phyloP scores from a whole-genome alignment of 345 rosid genomes.

The Orychophragmus violaceus region DNA sequence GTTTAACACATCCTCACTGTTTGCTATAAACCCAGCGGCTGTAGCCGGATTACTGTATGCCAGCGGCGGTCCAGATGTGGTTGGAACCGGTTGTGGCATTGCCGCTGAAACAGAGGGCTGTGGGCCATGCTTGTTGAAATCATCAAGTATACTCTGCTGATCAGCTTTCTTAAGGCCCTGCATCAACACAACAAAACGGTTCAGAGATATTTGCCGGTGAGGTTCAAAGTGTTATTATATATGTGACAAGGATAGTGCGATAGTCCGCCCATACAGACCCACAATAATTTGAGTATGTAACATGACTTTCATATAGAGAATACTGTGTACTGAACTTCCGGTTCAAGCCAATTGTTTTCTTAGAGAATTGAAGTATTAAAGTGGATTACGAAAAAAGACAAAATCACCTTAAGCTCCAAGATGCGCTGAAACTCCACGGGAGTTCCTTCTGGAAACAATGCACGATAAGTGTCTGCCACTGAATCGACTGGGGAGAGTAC shows the following conservation, averaged over 20 bases:
- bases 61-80: slow-evolving; percentile 33
- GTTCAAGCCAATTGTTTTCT: neutral
- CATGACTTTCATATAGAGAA: neutral
- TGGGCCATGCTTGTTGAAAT: slow-evolving; percentile 82
- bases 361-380: neutral
- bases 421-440: slow-evolving; percentile 98
- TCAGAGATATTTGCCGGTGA: neutral
- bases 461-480: slow-evolving; percentile 93
- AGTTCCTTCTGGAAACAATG: slow-evolving; percentile 95
- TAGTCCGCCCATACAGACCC: neutral
- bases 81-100: slow-evolving; percentile 39
- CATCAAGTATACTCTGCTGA: slow-evolving; percentile 82
- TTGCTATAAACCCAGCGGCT: slow-evolving; percentile 62
- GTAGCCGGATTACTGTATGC: slow-evolving; percentile 40
- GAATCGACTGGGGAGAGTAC: slow-evolving; percentile 94
- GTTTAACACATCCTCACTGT: slow-evolving; percentile 86
- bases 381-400: neutral
- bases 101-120: slow-evolving; percentile 37
- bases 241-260: neutral
- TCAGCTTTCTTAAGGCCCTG: slow-evolving; percentile 93
- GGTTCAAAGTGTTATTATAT: neutral
- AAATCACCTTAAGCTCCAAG: slow-evolving; percentile 79
- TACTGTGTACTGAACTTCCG: neutral
- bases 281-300: neutral
- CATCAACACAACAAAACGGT: neutral